Base-by-base conservation (phyloP, 148 eudicot species). In the Arctostaphylos glauca region DNA sequence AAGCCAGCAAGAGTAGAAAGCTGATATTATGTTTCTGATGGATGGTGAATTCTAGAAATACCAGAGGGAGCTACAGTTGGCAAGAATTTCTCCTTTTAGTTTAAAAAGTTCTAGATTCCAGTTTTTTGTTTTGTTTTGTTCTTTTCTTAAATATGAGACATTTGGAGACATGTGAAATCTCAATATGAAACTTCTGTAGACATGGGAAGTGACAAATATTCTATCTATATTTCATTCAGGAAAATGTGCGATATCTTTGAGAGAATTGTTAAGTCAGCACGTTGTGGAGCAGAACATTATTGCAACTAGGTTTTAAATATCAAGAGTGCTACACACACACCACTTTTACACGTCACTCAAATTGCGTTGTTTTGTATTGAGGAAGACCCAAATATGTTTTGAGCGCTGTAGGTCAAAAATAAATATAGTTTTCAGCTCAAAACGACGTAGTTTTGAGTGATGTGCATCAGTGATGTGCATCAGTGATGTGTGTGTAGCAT, bases 121-220 rank as follows among this genome's bases (percentile, higher is more conserved):
- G 9, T 80, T 79, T 66, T 47, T 31, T 59, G 19, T 8, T 5
- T 59, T 59, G n/a, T 21, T 60, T 25, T n/a, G n/a, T n/a, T n/a
- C n/a, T n/a, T 38, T 47, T 15, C 19, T 31, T 31, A 41, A 52
- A 31, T 52, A 53, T 70, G 64, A 18, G 4, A 48, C 25, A 53
- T 71, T 47, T 16, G 52, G 53, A 9, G 66, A 10, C 55, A 55
- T 72, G 50, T n/a, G 76, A 81, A n/a, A 31, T 31, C 38, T 31
- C 38, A 52, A 31, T 52, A 53, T 70, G 64, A 18, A 3, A 48
- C 25, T 71, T 71, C 59, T 16, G 52, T 52, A 9, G 66, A 10
- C 55, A 55, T 72, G 50, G 43, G 76, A 81, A n/a, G 53, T 50
- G 25, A 80, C 48, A 67, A 50, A 68, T 50, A 38, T 68, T 31